Evolutionary conservation across 2,329 filamentous ascomycete genomes (phyloP), one percentile per base, ranked within the genome.

Genomic region (Pseudogymnoascus sp.): DNA sequence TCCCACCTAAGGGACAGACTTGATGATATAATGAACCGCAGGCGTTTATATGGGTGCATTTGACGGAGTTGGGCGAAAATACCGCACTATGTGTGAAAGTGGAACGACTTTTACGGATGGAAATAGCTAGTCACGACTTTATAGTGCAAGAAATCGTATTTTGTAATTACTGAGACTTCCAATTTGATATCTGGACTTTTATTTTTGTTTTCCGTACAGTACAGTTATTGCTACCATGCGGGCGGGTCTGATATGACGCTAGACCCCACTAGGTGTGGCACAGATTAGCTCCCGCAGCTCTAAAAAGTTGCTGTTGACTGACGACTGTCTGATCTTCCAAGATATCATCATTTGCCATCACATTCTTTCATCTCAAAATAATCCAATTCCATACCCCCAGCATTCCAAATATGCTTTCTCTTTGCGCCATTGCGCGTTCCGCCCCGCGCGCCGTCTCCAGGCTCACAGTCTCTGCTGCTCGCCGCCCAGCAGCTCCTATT

Each of bases 1-100:
- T 96, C 70, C 93, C 92, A 18, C 91, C 91, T 2, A 85, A 82
- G 67, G 81, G 80, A 41, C 61, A 69, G 47, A 66, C 68, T 62
- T 72, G 62, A 71, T 20, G 30, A 39, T 25, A 18, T 37, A 39
- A 58, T 39, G 57, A 39, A 20, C 36, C 12, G 28, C 15, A 28
- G 58, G 58, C 57, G 57, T 58, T 58, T 38, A 18, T 53, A 35
- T 14, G 47, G 47, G 47, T 53, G 47, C n/a, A 53, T 53, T 25
- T 53, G n/a, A 53, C 33, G 47, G 47, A 53, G 47, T 53, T 53
- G 47, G 47, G 47, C 47, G 47, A 53, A 20, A 53, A 53, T 33
- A 53, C 28, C 47, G 15, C 47, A 53, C 18, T 15, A 53, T 53
- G 15, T 30, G 47, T 53, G 47, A 53, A 53, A 53, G 28, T 33